These are phyloP conservation scores for Macrolepiota dolichaula DNA, from an alignment of 768 basidiomycete genomes.

Conservation along the genomic window DNA sequence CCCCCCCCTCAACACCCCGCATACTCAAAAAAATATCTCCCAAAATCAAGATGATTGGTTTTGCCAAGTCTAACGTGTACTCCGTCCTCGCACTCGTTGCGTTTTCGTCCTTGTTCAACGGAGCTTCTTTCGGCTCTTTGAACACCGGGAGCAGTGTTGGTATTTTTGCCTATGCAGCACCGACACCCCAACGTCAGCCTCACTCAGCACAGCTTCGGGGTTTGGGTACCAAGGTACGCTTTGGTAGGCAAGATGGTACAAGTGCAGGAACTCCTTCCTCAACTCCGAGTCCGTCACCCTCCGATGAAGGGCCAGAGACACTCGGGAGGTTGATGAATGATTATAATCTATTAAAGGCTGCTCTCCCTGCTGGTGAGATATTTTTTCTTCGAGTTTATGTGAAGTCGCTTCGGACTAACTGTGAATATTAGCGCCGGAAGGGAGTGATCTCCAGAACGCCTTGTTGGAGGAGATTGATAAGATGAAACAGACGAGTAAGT, in stretches of 20 bases:
- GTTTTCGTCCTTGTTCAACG: neutral
- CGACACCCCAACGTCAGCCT: neutral
- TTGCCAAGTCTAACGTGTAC: neutral
- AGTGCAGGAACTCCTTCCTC: neutral
- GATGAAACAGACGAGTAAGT: slow-evolving; percentile 1
- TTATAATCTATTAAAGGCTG: neutral
- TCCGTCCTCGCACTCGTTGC: neutral
- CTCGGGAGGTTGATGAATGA: neutral
- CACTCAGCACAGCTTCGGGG: neutral
- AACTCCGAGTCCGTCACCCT: neutral
- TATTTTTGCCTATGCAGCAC: neutral
- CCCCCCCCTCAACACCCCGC: no score
- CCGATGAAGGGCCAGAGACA: neutral
- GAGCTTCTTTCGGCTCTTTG: neutral
- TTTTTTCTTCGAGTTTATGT: neutral
- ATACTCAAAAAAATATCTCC: neutral
- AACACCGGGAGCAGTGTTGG: neutral
- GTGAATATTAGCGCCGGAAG: neutral
- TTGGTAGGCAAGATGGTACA: neutral
- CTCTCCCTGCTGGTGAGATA: neutral
- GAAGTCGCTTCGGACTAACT: neutral
- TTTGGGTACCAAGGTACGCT: neutral
- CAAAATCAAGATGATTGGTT: slow-evolving; percentile 1
- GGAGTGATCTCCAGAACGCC: neutral
- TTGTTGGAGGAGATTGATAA: slow-evolving; percentile 1